Base-by-base conservation (phyloP, 495 filamentous ascomycete species). In the Geopyxis carbonaria region DNA sequence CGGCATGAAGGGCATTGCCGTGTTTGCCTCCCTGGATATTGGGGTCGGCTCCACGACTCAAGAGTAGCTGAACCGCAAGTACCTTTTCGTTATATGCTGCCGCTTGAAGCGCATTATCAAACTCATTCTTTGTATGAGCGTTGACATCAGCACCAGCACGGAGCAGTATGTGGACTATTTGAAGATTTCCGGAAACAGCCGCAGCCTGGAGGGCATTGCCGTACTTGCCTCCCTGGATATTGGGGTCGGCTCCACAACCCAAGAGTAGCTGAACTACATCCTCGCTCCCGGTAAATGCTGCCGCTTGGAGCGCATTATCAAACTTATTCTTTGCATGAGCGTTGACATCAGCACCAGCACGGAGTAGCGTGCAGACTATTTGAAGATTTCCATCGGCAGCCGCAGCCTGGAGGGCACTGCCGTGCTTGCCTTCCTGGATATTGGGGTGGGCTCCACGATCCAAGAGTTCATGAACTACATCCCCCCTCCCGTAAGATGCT, bases 331-430 rank as follows among this genome's bases (percentile, higher is more conserved):
- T n/a, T n/a, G n/a, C n/a, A 3, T 22, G 11, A 6, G 38, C 38
- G 19, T 40, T 40, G 38, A 40, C 23, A 20, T 34, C 38, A 8
- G 38, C 38, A 15, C 28, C 28, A 22, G 13, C 13, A 6, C 32
- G 14, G 4, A 40, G 28, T 11, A 40, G 38, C 13, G 10, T 10
- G 23, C 22, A 10, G 15, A 40, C 38, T 10, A 40, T 22, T n/a
- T 11, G 23, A n/a, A 33, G 7, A 40, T 31, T 29, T n/a, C 38
- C 38, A 10, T 3, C 14, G 8, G 3, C 1, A 14, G 38, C 23
- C 7, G 38, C 38, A 18, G 38, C 38, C 13, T 40, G 38, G 8
- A 40, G 38, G 16, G 38, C 41, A 29, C 33, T 48, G 8, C 38
- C 38, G 1, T 32, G 1, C 2, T 24, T 8, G 2, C 5, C 0